Conservation (phyloP, 1,284 basidiomycete genomes). For the Boletus hoseneyae region DNA sequence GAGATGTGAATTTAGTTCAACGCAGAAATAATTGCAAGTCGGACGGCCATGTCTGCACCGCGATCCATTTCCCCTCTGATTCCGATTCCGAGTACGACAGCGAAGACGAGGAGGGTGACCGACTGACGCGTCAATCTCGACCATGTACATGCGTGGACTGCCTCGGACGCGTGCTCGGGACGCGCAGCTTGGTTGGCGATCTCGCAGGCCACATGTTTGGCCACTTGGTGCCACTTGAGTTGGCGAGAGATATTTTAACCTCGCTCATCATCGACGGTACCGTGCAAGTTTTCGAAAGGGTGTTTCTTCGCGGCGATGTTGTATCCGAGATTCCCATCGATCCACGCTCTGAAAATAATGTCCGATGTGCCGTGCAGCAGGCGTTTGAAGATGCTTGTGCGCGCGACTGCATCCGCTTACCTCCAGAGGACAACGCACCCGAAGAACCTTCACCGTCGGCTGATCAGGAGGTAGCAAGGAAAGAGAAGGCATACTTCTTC, state of each 20-base stretch:
- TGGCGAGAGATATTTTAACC: neutral
- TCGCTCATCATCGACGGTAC: neutral
- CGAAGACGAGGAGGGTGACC: neutral
- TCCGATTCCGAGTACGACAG: neutral
- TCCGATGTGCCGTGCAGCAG: neutral
- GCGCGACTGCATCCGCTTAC: neutral
- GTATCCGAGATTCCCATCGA: neutral
- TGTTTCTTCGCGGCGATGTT: neutral
- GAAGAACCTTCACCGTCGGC: neutral
- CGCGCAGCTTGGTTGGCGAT: neutral
- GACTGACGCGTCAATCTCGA: neutral
- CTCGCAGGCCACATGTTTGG: neutral
- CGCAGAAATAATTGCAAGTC: neutral
- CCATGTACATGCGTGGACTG: neutral
- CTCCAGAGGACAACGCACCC: neutral
- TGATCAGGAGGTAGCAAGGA: neutral
- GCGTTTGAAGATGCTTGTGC: neutral
- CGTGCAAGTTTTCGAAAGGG: neutral
- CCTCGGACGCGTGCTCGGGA: neutral
- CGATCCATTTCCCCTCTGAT: neutral
- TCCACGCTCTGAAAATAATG: neutral
- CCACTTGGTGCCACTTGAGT: neutral
- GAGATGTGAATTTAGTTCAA: neutral
- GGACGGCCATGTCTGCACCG: neutral
- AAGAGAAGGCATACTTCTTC: slow-evolving; percentile 5